Conservation (phyloP, 441 rosid species). For the Viola pubescens region DNA sequence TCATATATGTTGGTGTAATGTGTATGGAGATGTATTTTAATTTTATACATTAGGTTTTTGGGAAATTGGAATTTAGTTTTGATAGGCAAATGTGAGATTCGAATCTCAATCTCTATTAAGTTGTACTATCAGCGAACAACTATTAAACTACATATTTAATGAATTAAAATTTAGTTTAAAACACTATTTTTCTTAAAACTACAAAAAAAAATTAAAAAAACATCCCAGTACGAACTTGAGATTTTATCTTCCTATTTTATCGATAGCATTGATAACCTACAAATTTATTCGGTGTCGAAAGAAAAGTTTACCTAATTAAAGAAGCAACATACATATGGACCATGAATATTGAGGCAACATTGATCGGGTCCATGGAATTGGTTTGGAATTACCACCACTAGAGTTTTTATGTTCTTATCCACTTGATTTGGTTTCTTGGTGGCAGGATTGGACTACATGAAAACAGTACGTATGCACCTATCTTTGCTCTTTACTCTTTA, state of each 20-base stretch:
- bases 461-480: not conserved
- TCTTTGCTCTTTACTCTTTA: not conserved
- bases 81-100: not conserved
- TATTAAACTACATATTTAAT: too few relatives aligned
- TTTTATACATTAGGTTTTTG: too few relatives aligned
- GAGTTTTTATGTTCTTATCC: conserved; percentile 23
- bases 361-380: conserved; percentile 7
- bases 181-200: not conserved
- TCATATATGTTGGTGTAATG: not conserved
- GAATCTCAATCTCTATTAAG: too few relatives aligned
- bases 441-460: not conserved
- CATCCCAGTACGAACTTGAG: too few relatives aligned
- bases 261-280: too few relatives aligned
- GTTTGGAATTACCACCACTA: conserved; percentile 19
- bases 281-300: too few relatives aligned
- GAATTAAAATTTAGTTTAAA: too few relatives aligned
- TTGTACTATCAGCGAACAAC: too few relatives aligned
- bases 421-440: conserved; percentile 4
- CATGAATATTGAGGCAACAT: not conserved
- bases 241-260: too few relatives aligned
- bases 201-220: not conserved
- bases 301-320: conserved; percentile 1
- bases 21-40: not conserved
- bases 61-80: too few relatives aligned
- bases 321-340: not conserved